Evolutionary conservation across 208 protist genomes (phyloP).

Genomic region (Crithidia fasciculata): DNA sequence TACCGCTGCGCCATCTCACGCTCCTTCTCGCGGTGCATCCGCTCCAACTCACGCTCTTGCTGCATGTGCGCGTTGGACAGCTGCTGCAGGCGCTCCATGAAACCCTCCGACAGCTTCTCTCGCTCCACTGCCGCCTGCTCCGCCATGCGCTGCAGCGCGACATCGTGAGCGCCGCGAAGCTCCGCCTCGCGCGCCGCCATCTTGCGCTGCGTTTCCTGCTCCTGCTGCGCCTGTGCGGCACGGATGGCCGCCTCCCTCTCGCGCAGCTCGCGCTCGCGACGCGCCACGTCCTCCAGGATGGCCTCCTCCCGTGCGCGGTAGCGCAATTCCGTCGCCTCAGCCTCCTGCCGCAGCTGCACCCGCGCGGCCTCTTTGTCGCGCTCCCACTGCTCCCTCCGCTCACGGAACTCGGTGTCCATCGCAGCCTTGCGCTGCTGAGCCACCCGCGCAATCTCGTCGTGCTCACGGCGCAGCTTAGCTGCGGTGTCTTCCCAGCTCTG

Average conservation of each 20-base stretch:
- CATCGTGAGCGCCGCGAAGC: constrained; percentile 56
- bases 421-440: constrained; percentile 33
- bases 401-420: constrained; percentile 49
- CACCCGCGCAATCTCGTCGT: constrained; percentile 37
- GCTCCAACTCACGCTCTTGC: constrained; percentile 62
- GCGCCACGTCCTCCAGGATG: constrained; percentile 49
- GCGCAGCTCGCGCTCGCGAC: constrained; percentile 53
- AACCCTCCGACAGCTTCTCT: constrained; percentile 45
- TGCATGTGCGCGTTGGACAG: constrained; percentile 64
- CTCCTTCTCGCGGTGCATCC: constrained; percentile 76
- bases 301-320: constrained; percentile 58
- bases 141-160: constrained; percentile 44
- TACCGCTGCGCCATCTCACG: constrained; percentile 47
- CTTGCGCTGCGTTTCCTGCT: constrained; percentile 43
- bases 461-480: constrained; percentile 36
- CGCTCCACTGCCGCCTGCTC: constrained; percentile 49
- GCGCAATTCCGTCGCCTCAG: constrained; percentile 27
- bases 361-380: constrained; percentile 50
- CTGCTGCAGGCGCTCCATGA: constrained; percentile 62
- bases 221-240: constrained; percentile 34
- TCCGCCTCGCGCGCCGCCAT: constrained; percentile 52
- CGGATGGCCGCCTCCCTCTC: constrained; percentile 56
- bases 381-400: constrained; percentile 36
- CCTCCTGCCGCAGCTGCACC: constrained; percentile 36
- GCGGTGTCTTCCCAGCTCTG: constrained; percentile 44